Evolutionary conservation across 116 monocot species (phyloP), one percentile per base, ranked within the genome.

Genomic region (Iris pallida): DNA sequence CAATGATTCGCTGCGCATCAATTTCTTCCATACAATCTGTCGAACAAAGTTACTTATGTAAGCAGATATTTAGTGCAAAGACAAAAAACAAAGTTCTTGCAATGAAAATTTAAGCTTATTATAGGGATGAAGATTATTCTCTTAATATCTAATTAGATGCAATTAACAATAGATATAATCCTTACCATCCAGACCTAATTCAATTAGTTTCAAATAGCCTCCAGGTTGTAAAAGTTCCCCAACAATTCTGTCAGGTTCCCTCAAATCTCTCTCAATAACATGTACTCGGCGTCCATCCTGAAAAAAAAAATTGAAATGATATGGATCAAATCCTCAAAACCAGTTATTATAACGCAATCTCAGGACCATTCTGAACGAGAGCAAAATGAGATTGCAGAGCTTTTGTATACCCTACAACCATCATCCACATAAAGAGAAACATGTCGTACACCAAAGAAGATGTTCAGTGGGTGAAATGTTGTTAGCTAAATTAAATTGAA

Each of bases 191-290:
- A 94, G 85, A 11, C 87, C 90, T 49, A 94, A 71, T 72, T 94
- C 94, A 45, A 94, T 57, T 57, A 94, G 61, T 69, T 87, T 90
- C 40, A 94, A 57, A 47, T 90, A 94, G 5, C 94, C 94, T 49
- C 94, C 90, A 52, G 94, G 94, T 61, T 90, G 94, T 63, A 94
- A 59, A 43, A 87, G 71, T 64, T 94, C 94, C 20, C 94, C 94
- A 52, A 94, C 87, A 44, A 94, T 94, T 64, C 90, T 75, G 70
- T 94, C 90, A 12, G 94, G 94, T 69, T 90, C 90, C 6, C 74
- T 72, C 66, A 94, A 74, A 72, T 94, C 94, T 70, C 94, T 90
- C 72, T 94, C 94, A 18, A 94, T 87, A 16, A 87, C 85, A 81
- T 68, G 87, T 14, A 94, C 85, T 16, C 75, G 82, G 46, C 87